phyloP scores from a whole-genome alignment of 108 stramenopile genomes.

The Cyclotella kingstonii region DNA sequence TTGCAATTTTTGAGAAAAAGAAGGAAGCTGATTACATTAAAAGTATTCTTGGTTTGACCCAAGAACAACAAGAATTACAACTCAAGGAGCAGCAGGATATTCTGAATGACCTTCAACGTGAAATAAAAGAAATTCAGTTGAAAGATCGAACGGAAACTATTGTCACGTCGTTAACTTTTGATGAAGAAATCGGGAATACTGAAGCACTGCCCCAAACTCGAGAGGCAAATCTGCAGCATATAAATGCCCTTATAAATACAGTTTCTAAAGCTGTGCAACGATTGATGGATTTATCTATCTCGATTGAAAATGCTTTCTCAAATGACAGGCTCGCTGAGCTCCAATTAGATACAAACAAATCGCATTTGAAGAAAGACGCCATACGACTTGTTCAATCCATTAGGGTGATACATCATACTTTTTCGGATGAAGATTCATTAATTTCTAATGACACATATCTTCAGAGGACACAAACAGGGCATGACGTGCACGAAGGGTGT shows the following conservation, averaged over 20 bases:
- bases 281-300: conserved; percentile 4
- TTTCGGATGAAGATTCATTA: too few relatives aligned
- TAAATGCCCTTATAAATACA: conserved; percentile 1
- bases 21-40: conserved; percentile 6
- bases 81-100: conserved; percentile 3
- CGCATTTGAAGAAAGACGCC: background rate
- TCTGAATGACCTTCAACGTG: background rate
- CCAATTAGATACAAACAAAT: background rate
- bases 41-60: conserved; percentile 5
- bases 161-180: background rate
- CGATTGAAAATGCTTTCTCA: background rate
- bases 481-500: too few relatives aligned
- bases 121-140: conserved; percentile 1
- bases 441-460: too few relatives aligned
- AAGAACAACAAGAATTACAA: conserved; percentile 13
- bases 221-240: conserved; percentile 1
- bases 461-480: too few relatives aligned
- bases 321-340: background rate
- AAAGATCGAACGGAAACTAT: background rate
- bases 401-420: too few relatives aligned
- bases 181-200: background rate
- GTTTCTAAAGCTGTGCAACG: conserved; percentile 1
- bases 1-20: conserved; percentile 5
- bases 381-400: too few relatives aligned
- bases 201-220: background rate